Percentiles rank a stretch among this genome's conserved stretches.
phyloP scores from a whole-genome alignment of 768 basidiomycete genomes.

The Suillus cothurnatus region DNA sequence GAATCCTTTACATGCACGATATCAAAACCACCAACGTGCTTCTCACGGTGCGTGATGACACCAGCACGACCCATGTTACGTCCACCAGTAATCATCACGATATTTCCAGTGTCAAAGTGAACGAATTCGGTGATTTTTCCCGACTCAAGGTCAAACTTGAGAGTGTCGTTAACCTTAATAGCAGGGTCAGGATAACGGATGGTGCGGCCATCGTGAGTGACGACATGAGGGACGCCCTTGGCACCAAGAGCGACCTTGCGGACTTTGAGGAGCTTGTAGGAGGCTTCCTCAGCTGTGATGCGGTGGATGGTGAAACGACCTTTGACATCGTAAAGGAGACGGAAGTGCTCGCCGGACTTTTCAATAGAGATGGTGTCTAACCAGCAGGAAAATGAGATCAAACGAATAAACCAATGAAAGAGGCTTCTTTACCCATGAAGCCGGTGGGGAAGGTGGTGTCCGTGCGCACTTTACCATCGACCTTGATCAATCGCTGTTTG shows the following conservation, averaged over 20 bases:
- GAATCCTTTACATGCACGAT: conserved; percentile 98
- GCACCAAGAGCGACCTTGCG: conserved; percentile 88
- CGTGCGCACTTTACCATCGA: conserved; percentile 98
- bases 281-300: conserved; percentile 96
- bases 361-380: conserved; percentile 95
- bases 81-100: conserved; percentile 97
- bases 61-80: conserved; percentile 99
- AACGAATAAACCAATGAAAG: background rate
- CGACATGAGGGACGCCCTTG: conserved; percentile 94
- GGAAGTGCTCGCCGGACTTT: conserved; percentile 99
- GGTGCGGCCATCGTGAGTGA: conserved; percentile 99
- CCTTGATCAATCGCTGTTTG: conserved; percentile 96
- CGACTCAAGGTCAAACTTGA: conserved; percentile 96
- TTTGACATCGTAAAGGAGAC: conserved; percentile 98
- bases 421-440: conserved; percentile 80
- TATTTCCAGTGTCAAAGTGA: conserved; percentile 97
- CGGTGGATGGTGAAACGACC: conserved; percentile 99
- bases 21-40: conserved; percentile 98
- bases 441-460: conserved; percentile 97
- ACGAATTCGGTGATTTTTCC: conserved; percentile 91
- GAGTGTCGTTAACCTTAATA: conserved; percentile 95
- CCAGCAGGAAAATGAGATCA: conserved; percentile 6
- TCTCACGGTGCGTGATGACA: conserved; percentile 94
- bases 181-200: conserved; percentile 98
- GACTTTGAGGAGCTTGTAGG: conserved; percentile 96